Conservation (phyloP, 495 filamentous ascomycete genomes). For the Penicillium arizonense region DNA sequence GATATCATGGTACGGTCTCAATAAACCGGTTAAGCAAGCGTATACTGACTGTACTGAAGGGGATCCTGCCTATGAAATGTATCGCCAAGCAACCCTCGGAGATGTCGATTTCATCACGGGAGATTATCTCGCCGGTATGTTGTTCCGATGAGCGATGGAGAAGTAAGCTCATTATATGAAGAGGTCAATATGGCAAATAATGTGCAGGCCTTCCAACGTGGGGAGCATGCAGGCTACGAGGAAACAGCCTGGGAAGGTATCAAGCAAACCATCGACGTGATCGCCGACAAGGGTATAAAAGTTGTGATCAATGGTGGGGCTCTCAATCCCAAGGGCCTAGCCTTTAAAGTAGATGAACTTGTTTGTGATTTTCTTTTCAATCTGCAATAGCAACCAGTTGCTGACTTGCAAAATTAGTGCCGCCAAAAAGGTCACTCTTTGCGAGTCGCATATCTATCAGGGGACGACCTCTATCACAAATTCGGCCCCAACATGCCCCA, state of each 20-base stretch:
- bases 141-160: not conserved
- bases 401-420: slow-evolving; percentile 7
- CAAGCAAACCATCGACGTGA: slow-evolving; percentile 40
- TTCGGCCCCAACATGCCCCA: slow-evolving; percentile 28
- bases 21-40: not conserved
- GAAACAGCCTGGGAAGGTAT: slow-evolving; percentile 46
- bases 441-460: slow-evolving; percentile 46
- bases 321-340: slow-evolving; percentile 41
- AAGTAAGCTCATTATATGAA: slow-evolving; percentile 1
- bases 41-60: slow-evolving; percentile 19
- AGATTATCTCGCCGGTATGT: slow-evolving; percentile 51
- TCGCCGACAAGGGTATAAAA: slow-evolving; percentile 41
- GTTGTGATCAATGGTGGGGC: slow-evolving; percentile 47
- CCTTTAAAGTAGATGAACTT: slow-evolving; percentile 33
- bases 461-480: slow-evolving; percentile 39
- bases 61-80: slow-evolving; percentile 45
- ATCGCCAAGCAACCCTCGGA: slow-evolving; percentile 41
- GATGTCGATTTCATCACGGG: slow-evolving; percentile 56
- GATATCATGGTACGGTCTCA: slow-evolving; percentile 34
- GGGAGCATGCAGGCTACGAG: slow-evolving; percentile 40
- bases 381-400: not conserved
- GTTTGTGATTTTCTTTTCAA: slow-evolving; percentile 13
- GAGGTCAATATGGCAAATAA: slow-evolving; percentile 50
- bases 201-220: slow-evolving; percentile 33
- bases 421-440: slow-evolving; percentile 29